Evolutionary conservation across 768 basidiomycete species (phyloP).

Genomic region (Boletus subcaerulescens): DNA sequence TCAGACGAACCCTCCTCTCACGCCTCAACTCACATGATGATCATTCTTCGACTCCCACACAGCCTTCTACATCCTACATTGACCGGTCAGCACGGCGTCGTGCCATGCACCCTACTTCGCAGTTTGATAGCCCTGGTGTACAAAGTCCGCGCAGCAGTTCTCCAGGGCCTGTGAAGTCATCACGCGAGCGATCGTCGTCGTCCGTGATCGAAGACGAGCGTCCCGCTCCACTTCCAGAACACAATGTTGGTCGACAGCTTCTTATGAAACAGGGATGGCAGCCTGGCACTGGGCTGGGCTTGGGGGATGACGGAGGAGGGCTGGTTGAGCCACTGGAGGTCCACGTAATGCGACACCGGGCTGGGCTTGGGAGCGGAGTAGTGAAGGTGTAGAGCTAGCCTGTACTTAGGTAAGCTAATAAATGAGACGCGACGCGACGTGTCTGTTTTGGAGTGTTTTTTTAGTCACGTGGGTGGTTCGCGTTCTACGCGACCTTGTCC

Average conservation of each 20-base stretch:
- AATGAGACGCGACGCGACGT: conserved; percentile 29
- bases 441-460: conserved; percentile 36
- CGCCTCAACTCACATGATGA: conserved; percentile 36
- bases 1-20: conserved; percentile 63
- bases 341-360: conserved; percentile 39
- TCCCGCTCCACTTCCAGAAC: conserved; percentile 45
- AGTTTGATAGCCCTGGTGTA: conserved; percentile 53
- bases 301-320: conserved; percentile 17
- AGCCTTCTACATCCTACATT: conserved; percentile 39
- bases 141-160: conserved; percentile 25
- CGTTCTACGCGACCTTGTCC: conserved; percentile 33
- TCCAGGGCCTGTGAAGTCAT: conserved; percentile 8
- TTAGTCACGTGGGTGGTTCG: conserved; percentile 39
- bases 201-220: conserved; percentile 1
- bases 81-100: conserved; percentile 74
- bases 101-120: conserved; percentile 50
- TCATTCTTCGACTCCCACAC: conserved; percentile 11
- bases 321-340: conserved; percentile 60
- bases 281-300: conserved; percentile 50
- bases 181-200: conserved; percentile 15
- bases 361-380: conserved; percentile 57
- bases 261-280: conserved; percentile 76
- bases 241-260: conserved; percentile 67
- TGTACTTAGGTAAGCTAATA: background rate
- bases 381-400: conserved; percentile 22